Evolutionary conservation across 1,139 yeast genomes (phyloP), one percentile per base, ranked within the genome.

Genomic region (Scheffersomyces insectosa): DNA sequence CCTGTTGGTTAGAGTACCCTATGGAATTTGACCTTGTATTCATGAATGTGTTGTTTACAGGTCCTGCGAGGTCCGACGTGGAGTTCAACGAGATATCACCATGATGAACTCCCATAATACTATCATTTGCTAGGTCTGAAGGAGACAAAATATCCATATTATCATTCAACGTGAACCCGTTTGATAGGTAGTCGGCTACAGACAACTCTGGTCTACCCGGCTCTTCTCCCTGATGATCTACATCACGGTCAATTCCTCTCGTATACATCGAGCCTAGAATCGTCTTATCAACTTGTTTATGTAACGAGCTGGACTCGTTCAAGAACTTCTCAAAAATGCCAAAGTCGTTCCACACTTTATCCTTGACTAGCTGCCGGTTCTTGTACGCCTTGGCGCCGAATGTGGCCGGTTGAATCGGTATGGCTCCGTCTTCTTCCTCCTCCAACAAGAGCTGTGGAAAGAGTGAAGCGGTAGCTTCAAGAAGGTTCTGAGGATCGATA

Each of bases 381-480:
- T 72, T 72, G 49, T 67, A 61, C 28, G 64, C 60, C 41, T 71
- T 72, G 14, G 73, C 68, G 9, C 76, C 75, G 42, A 70, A 63
- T 14, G 61, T 63, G n/a, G 71, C 56, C 14, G 72, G 62, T 41
- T 62, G 68, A 38, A 68, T 58, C 6, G 75, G 71, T 7, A 71
- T 58, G 13, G 66, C 63, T 8, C 70, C 75, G 40, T 72, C 77
- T 39, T 71, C 77, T 35, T 72, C 78, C 39, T 68, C 74, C 20
- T 72, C 77, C 1, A 70, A 55, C 14, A 70, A 55, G 35, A 64
- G 57, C 40, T 62, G 67, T 3, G 77, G 76, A 47, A 70, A 71
- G 30, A 70, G 48, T 33, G 47, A 55, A 11, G 69, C 50, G 1
- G 75, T 68, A 3, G 73, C 72, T 28, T 72, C 77, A 28, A 68